Base-by-base conservation (phyloP, 2,329 filamentous ascomycete genomes). In the Calonectria pseudoturangicola region DNA sequence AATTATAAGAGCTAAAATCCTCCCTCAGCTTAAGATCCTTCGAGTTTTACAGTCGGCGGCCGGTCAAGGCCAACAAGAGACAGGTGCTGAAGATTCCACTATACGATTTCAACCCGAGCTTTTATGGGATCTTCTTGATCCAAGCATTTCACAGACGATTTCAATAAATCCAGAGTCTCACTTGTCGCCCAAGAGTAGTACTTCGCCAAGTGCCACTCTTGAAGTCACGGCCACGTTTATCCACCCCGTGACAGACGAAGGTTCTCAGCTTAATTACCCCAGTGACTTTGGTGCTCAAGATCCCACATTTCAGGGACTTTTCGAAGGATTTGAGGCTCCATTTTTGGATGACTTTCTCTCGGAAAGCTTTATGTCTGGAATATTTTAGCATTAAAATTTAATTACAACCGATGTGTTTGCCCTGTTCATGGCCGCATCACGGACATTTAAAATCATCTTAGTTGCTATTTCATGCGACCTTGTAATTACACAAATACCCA, bases 341-440 rank as follows among this genome's bases (percentile, higher is more conserved):
- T 79, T 79, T 47, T 1, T 79, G 1, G 77, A 79, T 48, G 74
- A 79, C 18, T 77, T 79, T 47, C 74, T 79, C 36, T 79, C 77
- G 1, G 77, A 79, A 1, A 75, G 73, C 4, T 70, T 79, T 12
- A 12, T 79, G 4, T 70, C 25, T 3, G 56, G 33, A 13, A 60
- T 68, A 28, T 21, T 54, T 1, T 50, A 28, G 33, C 33, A 18
- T 18, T 33, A 18, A 9, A 13, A 39, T 5, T n/a, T 33, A 54
- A 33, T 60, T 21, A 21, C 4, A 25, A 60, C 2, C 3, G 18
- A 16, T 5, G 28, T n/a, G 8, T 7, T 21, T 8, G 18, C 3
- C 9, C 30, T 8, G 15, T 3, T 43, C 2, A 43, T 43, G 4
- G 18, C 7, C 18, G 7, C 4, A 18, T 18, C 5, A 33, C 30